Evolutionary conservation across 169 alveolate genomes (phyloP).

Genomic region (Cryptosporidium ubiquitum): DNA sequence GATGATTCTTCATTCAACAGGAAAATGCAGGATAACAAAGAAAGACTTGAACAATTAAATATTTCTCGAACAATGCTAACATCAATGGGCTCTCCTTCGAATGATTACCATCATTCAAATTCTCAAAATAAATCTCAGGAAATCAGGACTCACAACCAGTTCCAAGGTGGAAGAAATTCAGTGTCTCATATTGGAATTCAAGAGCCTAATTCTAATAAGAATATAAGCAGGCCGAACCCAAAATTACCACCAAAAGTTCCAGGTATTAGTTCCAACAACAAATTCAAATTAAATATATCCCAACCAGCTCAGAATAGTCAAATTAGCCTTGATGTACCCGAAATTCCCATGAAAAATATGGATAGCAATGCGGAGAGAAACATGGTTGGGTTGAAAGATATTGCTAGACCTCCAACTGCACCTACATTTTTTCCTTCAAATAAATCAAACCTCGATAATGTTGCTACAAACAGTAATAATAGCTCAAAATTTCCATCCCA

Average conservation of each 20-base stretch:
- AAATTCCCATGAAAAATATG: neutral
- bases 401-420: slow-evolving; percentile 65
- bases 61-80: slow-evolving; percentile 5
- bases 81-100: neutral
- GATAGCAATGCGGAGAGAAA: neutral
- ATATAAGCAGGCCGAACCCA: neutral
- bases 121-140: neutral
- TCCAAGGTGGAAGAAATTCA: slow-evolving; percentile 1
- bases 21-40: slow-evolving; percentile 52
- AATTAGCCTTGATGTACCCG: neutral
- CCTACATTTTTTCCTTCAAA: slow-evolving; percentile 41
- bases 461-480: neutral
- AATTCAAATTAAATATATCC: neutral
- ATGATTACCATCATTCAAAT: neutral
- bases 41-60: slow-evolving; percentile 41
- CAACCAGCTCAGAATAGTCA: slow-evolving; percentile 13
- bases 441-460: neutral
- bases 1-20: neutral
- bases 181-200: slow-evolving; percentile 1
- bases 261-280: slow-evolving; percentile 1
- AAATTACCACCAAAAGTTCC: slow-evolving; percentile 25
- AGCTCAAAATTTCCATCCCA: neutral
- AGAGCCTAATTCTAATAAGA: slow-evolving; percentile 2
- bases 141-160: neutral
- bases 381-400: slow-evolving; percentile 8